Percentiles rank a stretch among this genome's conserved stretches.
Evolutionary conservation across 768 basidiomycete genomes (phyloP).

Genomic region (Cyathus striatus): DNA sequence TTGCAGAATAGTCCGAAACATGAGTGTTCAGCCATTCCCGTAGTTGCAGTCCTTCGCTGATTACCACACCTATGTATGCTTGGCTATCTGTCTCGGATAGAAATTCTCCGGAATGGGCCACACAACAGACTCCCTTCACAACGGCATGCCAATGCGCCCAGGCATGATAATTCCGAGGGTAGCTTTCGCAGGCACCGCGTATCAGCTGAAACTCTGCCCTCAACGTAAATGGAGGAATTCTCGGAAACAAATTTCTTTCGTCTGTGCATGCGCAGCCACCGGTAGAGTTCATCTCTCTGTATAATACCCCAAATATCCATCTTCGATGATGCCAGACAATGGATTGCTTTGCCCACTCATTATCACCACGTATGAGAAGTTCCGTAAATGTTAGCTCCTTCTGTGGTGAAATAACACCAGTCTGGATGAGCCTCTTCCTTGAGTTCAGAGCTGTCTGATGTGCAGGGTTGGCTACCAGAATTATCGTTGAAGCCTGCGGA

Average conservation of each 20-base stretch:
- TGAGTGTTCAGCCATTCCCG: slow-evolving; percentile 57
- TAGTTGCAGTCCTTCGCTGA: slow-evolving; percentile 29
- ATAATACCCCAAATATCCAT: slow-evolving; percentile 47
- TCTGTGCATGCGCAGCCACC: slow-evolving; percentile 18
- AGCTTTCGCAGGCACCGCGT: slow-evolving; percentile 48
- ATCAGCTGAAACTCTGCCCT: slow-evolving; percentile 44
- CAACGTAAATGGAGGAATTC: slow-evolving; percentile 30
- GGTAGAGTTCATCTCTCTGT: slow-evolving; percentile 10
- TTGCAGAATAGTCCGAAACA: slow-evolving; percentile 62
- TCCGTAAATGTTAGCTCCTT: slow-evolving; percentile 44
- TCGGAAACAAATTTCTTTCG: slow-evolving; percentile 20
- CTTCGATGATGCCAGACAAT: slow-evolving; percentile 68
- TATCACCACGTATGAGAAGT: slow-evolving; percentile 43
- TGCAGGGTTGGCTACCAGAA: slow-evolving; percentile 64
- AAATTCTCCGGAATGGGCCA: slow-evolving; percentile 15
- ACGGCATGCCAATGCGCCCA: slow-evolving; percentile 61
- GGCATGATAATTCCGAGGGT: slow-evolving; percentile 72
- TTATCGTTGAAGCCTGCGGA: slow-evolving; percentile 31
- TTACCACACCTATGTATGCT: slow-evolving; percentile 26
- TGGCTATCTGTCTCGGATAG: slow-evolving; percentile 8
- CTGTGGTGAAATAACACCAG: slow-evolving; percentile 26
- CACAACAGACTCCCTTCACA: too few relatives aligned
- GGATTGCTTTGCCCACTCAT: slow-evolving; percentile 58
- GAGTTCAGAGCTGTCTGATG: slow-evolving; percentile 64
- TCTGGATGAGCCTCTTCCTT: slow-evolving; percentile 48